phyloP scores from a whole-genome alignment of 345 rosid genomes.

The Citrus unshiu region DNA sequence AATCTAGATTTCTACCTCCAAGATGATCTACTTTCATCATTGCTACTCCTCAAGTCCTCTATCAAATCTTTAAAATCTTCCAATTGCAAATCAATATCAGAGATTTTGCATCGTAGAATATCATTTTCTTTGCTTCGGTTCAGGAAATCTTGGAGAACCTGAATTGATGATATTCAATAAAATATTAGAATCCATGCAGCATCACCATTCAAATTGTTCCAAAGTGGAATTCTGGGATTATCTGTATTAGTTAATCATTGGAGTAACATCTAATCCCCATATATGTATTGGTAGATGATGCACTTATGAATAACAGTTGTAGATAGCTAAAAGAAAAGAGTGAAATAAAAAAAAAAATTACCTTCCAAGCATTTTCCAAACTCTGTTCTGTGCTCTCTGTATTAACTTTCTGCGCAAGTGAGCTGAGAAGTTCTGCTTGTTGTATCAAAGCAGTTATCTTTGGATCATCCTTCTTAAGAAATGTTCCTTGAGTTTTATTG shows the following conservation, averaged over 20 bases:
- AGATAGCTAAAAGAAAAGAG: too few relatives aligned
- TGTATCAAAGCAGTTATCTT: conserved; percentile 75
- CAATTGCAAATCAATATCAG: conserved; percentile 60
- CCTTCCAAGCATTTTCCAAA: conserved; percentile 98
- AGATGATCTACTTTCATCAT: conserved; percentile 59
- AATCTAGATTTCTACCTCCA: conserved; percentile 59
- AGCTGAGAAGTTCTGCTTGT: conserved; percentile 88
- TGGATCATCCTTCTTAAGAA: conserved; percentile 78
- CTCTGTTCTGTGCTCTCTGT: conserved; percentile 74
- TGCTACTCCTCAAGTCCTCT: conserved; percentile 56
- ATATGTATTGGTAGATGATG: too few relatives aligned
- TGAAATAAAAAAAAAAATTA: neutral
- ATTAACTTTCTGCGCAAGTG: conserved; percentile 72
- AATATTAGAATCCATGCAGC: conserved; percentile 10
- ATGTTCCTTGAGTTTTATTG: conserved; percentile 43
- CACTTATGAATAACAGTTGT: too few relatives aligned
- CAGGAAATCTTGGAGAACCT: conserved; percentile 83
- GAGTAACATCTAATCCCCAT: neutral
- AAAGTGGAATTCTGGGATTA: neutral
- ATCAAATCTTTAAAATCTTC: conserved; percentile 70
- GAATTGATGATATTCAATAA: conserved; percentile 13
- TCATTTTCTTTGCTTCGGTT: conserved; percentile 64
- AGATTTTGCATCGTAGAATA: conserved; percentile 38
- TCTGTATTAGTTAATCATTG: neutral
- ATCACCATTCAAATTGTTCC: neutral